Conservation (phyloP, 768 basidiomycete genomes). For the Pluteus cervinus region DNA sequence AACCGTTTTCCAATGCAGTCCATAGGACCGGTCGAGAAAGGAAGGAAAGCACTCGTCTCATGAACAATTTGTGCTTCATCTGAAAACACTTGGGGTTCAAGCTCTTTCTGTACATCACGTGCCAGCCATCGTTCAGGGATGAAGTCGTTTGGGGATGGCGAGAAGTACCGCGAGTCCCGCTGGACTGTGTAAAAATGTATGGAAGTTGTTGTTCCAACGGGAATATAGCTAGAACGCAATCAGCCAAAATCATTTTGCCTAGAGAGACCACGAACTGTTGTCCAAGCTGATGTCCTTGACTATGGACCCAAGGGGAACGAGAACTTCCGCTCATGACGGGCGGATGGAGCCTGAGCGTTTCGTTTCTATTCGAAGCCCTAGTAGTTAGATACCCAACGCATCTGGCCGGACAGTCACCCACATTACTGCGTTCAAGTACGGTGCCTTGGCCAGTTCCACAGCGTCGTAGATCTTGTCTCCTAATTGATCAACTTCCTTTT, state of each 20-base stretch:
- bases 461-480: too few species aligned
- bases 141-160: conserved; percentile 29
- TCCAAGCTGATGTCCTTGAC: conserved; percentile 22
- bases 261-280: too few species aligned
- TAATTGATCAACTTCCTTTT: conserved; percentile 21
- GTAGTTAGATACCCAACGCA: too few species aligned
- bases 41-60: conserved; percentile 24
- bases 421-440: conserved; percentile 29
- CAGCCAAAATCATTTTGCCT: neutral
- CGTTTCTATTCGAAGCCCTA: too few species aligned
- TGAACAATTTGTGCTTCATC: conserved; percentile 19
- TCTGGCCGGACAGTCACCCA: conserved; percentile 13
- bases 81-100: too few species aligned
- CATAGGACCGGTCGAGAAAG: conserved; percentile 38
- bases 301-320: conserved; percentile 23
- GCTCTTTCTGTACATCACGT: conserved; percentile 10
- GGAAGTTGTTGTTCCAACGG: conserved; percentile 31
- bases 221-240: conserved; percentile 23
- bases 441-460: conserved; percentile 15
- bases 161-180: conserved; percentile 31
- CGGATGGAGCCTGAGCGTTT: conserved; percentile 30
- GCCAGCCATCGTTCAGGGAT: conserved; percentile 34
- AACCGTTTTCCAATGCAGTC: conserved; percentile 42
- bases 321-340: conserved; percentile 28
- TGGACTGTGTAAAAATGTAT: conserved; percentile 33